Conservation (phyloP, 805 yeast genomes). For the Hanseniaspora clermontiae region DNA sequence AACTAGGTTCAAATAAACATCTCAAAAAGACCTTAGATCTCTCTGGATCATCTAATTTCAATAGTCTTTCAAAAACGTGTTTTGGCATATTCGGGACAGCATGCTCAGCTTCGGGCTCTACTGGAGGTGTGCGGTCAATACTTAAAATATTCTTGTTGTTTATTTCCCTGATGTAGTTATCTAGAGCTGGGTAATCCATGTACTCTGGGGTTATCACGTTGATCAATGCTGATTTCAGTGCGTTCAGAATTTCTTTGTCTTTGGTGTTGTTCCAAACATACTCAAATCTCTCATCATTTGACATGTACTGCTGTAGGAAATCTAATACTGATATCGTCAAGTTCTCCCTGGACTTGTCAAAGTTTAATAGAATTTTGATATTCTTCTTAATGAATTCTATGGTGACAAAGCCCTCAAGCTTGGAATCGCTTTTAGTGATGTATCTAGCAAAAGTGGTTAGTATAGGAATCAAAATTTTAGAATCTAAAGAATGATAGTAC, state of each 20-base stretch:
- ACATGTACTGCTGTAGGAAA: constrained; percentile 66
- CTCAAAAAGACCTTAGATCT: constrained; percentile 93
- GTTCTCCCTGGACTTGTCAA: constrained; percentile 51
- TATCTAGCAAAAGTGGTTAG: constrained; percentile 70
- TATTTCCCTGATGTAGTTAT: not conserved
- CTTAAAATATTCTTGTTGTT: not conserved
- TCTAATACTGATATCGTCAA: constrained; percentile 62
- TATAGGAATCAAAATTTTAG: constrained; percentile 54
- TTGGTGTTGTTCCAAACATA: constrained; percentile 31
- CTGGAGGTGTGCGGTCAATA: constrained; percentile 21
- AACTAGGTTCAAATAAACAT: constrained; percentile 69
- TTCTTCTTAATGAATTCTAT: constrained; percentile 1
- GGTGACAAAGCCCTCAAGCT: not conserved
- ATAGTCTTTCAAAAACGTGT: constrained; percentile 45
- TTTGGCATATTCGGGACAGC: constrained; percentile 49
- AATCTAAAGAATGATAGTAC: constrained; percentile 40
- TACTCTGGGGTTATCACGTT: constrained; percentile 43
- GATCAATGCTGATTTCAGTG: constrained; percentile 50
- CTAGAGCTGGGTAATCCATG: not conserved
- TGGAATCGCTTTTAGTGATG: constrained; percentile 36
- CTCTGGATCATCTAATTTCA: constrained; percentile 64
- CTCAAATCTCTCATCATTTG: constrained; percentile 50
- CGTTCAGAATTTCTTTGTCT: constrained; percentile 36
- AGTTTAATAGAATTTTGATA: constrained; percentile 30
- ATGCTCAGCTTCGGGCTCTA: constrained; percentile 38